Conservation (phyloP, 2,329 filamentous ascomycete species). For the Trichoderma polysporum region DNA sequence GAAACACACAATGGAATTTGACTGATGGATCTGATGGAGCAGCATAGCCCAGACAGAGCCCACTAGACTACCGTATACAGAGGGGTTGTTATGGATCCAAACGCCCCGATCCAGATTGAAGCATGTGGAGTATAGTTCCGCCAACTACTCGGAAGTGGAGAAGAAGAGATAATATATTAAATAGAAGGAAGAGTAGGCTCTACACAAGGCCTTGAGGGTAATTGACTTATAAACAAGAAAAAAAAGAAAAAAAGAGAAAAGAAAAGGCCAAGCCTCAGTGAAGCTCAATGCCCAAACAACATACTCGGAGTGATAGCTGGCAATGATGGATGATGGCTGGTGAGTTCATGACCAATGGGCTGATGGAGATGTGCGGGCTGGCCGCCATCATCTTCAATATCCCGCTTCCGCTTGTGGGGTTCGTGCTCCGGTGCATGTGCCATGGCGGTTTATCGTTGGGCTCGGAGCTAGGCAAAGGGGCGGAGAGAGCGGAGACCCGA, state of each 20-base stretch:
- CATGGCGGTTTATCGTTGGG: slow-evolving; percentile 34
- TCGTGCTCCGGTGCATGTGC: slow-evolving; percentile 44
- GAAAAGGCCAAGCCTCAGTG: no score
- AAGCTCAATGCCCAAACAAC: slow-evolving; percentile 34
- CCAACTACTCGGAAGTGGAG: background rate
- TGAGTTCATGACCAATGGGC: background rate
- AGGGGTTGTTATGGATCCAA: background rate
- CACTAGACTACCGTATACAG: background rate
- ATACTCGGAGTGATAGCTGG: slow-evolving; percentile 45
- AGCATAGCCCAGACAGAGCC: background rate
- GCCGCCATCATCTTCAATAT: slow-evolving; percentile 43
- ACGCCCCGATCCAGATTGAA: background rate
- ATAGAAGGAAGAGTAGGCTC: background rate
- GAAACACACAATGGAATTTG: background rate
- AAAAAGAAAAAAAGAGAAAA: background rate
- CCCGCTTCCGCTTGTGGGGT: slow-evolving; percentile 50
- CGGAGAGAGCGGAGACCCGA: background rate
- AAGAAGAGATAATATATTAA: no score
- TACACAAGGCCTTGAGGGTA: no score
- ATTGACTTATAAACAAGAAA: background rate
- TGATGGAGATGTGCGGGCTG: background rate
- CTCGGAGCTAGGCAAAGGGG: background rate
- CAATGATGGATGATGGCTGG: slow-evolving; percentile 42
- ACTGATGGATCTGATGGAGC: background rate
- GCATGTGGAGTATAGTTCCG: background rate